Evolutionary conservation across 1,284 basidiomycete genomes (phyloP).

Genomic region (Volvariella surrecta): DNA sequence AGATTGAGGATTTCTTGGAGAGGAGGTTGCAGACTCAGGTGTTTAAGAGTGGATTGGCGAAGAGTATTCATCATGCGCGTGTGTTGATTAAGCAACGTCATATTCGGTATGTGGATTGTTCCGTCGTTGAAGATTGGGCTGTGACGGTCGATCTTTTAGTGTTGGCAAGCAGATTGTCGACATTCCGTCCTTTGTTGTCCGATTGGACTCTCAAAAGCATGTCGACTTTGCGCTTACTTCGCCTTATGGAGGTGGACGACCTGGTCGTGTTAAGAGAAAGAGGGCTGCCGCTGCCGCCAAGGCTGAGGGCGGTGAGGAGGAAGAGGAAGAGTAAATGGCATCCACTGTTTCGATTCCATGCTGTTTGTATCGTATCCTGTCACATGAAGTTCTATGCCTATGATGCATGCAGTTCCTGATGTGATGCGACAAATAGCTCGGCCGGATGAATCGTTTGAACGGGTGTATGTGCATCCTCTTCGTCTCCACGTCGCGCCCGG

Average conservation of each 20-base stretch:
- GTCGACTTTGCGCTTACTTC: slow-evolving; percentile 98
- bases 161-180: slow-evolving; percentile 99
- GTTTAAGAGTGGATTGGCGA: slow-evolving; percentile 97
- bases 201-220: slow-evolving; percentile 96
- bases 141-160: slow-evolving; percentile 29
- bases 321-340: slow-evolving; percentile 71
- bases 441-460: too few relatives aligned
- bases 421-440: too few relatives aligned
- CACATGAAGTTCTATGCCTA: slow-evolving; percentile 6
- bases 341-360: neutral
- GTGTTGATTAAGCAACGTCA: slow-evolving; percentile 96
- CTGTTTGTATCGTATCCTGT: slow-evolving; percentile 7
- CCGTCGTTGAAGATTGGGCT: slow-evolving; percentile 2
- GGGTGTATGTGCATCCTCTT: too few relatives aligned
- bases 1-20: slow-evolving; percentile 99
- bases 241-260: slow-evolving; percentile 94
- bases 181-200: slow-evolving; percentile 98
- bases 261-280: slow-evolving; percentile 99
- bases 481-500: too few relatives aligned
- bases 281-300: slow-evolving; percentile 88
- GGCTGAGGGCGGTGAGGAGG: slow-evolving; percentile 85
- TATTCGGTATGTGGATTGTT: slow-evolving; percentile 61
- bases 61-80: slow-evolving; percentile 98
- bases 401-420: slow-evolving; percentile 6
- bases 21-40: slow-evolving; percentile 98